Base-by-base conservation (phyloP, 306 rosid genomes). In the Dalbergia oliveri region DNA sequence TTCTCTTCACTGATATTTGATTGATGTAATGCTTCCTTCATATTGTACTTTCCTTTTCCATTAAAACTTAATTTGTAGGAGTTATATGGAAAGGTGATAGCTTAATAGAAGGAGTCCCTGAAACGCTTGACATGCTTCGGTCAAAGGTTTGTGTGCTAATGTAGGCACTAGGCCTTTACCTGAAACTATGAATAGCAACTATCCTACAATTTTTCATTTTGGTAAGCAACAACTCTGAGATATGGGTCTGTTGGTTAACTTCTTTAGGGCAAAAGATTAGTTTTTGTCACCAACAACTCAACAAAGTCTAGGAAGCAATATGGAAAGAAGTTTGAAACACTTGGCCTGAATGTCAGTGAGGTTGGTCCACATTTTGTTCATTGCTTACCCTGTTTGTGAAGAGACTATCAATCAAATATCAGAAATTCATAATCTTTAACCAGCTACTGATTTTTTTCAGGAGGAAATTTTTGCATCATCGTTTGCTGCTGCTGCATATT, bases 21-120 rank as follows among this genome's bases (percentile, higher is more conserved):
- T n/a, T 57, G 69, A 59, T 69, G 56, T 44, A 12, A 66, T 23
- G 49, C 70, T 60, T 41, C 70, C 6, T 72, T 67, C 70, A 35
- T 9, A 66, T 53, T 35, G 11, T 50, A 68, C 53, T 53, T 59
- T 66, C 59, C 2, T 76, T 70, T 51, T 45, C 15, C 45, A 5
- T 53, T 53, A 51, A 64, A 44, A 59, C 66, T 47, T 84, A 16
- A 34, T 78, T 73, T 82, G 84, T 88, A 96, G 99, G 99, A 61
- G 99, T 96, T 85, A 96, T 96, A 88, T 96, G 99, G 99, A 93
- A 96, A 82, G 99, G 99, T 51, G 99, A 96, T 69, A 96, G 85
- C 49, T 92, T 96, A 49, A 96, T 96, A 54, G 96, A 87, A 72
- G 98, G 99, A 76, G 99, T 96, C 61, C 98, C 99, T 13, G 92